phyloP scores from a whole-genome alignment of 2,329 filamentous ascomycete genomes.

The Periglandula ipomoeae region DNA sequence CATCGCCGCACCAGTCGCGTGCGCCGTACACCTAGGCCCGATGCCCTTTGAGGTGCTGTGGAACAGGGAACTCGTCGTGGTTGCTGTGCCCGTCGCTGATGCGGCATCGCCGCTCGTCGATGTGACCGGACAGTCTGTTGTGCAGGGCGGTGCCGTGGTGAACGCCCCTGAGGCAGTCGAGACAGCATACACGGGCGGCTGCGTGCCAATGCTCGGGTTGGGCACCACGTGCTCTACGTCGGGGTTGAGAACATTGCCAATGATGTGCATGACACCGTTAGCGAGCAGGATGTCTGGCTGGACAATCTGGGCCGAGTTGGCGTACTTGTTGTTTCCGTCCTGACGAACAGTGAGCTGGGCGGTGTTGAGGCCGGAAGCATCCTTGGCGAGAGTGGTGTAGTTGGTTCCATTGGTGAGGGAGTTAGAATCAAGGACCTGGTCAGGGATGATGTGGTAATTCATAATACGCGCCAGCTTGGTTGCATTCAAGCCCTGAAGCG shows the following conservation, averaged over 20 bases:
- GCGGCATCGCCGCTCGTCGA: conserved; percentile 11
- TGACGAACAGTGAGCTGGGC: conserved; percentile 26
- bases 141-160: conserved; percentile 34
- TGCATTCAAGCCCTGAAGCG: conserved; percentile 35
- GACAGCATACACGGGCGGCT: conserved; percentile 43
- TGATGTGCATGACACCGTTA: conserved; percentile 50
- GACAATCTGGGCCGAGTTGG: conserved; percentile 46
- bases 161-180: conserved; percentile 36
- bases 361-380: conserved; percentile 31
- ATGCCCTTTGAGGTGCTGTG: conserved; percentile 16
- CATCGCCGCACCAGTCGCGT: conserved; percentile 19
- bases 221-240: conserved; percentile 25
- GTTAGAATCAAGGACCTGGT: conserved; percentile 41
- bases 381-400: conserved; percentile 25
- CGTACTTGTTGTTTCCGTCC: conserved; percentile 34
- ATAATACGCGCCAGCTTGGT: conserved; percentile 43
- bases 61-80: conserved; percentile 10
- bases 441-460: conserved; percentile 56
- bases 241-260: conserved; percentile 44
- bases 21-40: conserved; percentile 16
- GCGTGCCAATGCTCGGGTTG: conserved; percentile 28
- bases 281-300: conserved; percentile 43
- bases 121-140: conserved; percentile 27
- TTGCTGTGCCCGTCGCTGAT: conserved; percentile 12
- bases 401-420: conserved; percentile 22